phyloP scores from a whole-genome alignment of 352 stramenopile genomes.

The Phytophthora ramorum region DNA sequence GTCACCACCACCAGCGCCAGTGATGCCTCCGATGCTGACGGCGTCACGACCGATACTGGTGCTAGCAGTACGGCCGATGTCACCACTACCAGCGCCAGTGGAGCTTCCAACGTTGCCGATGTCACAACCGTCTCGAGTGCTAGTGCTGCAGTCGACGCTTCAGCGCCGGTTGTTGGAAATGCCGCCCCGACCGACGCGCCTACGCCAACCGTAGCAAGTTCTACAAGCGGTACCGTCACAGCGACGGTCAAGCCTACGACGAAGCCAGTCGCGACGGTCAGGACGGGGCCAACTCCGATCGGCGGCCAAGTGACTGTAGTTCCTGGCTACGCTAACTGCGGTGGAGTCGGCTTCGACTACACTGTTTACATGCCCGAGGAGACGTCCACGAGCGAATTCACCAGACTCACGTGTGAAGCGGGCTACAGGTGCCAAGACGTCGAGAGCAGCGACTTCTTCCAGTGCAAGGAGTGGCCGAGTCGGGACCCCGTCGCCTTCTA shows the following conservation, averaged over 20 bases:
- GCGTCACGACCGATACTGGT: neutral
- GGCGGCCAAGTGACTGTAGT: conserved; percentile 21
- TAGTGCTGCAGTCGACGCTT: neutral
- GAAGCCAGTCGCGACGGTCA: conserved; percentile 4
- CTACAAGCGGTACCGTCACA: neutral
- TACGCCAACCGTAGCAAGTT: neutral
- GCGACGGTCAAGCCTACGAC: neutral
- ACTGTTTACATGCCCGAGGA: conserved; percentile 28
- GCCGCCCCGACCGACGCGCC: neutral
- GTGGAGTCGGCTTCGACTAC: conserved; percentile 32
- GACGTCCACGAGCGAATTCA: conserved; percentile 2
- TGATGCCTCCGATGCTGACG: neutral
- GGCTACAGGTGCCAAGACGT: conserved; percentile 29
- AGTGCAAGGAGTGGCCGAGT: conserved; percentile 33
- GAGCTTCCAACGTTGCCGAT: neutral
- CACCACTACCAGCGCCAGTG: neutral
- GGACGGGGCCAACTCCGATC: conserved; percentile 10
- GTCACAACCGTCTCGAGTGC: neutral
- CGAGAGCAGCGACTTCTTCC: conserved; percentile 4
- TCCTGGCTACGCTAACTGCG: conserved; percentile 21
- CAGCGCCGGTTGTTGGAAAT: neutral
- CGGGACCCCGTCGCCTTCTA: conserved; percentile 28
- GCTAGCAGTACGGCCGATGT: neutral
- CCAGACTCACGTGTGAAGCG: conserved; percentile 20
- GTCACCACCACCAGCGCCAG: neutral